Percentiles rank a stretch among this genome's conserved stretches.
These are phyloP conservation scores for Saccharomyces hybrid DNA, from an alignment of 1,139 yeast genomes.

Conservation along the genomic window DNA sequence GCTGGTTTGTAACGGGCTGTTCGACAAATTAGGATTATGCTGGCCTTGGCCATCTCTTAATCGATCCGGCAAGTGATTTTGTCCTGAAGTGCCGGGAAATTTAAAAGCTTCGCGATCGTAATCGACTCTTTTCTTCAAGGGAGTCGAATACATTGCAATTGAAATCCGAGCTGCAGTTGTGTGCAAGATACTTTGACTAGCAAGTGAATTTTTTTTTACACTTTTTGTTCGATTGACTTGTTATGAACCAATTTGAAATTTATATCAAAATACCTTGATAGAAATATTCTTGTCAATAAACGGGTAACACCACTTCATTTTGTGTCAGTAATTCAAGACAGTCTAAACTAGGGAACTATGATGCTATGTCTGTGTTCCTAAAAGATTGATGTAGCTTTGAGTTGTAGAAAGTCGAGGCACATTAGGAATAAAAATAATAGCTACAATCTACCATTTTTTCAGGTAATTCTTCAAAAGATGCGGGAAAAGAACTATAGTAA, in stretches of 20 bases:
- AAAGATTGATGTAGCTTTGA: too few relatives aligned
- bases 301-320: too few relatives aligned
- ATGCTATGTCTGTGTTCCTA: too few relatives aligned
- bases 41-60: background rate
- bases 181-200: too few relatives aligned
- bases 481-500: background rate
- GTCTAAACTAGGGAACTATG: too few relatives aligned
- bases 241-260: background rate
- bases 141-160: slow-evolving; percentile 4
- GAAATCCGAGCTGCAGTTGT: background rate
- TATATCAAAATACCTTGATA: too few relatives aligned
- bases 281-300: too few relatives aligned
- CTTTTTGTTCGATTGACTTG: background rate
- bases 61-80: background rate
- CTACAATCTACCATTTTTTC: too few relatives aligned
- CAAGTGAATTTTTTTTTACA: background rate
- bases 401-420: background rate
- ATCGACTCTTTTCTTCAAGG: slow-evolving; percentile 3
- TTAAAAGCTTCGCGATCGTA: background rate
- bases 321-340: too few relatives aligned
- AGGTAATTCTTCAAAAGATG: background rate
- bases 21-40: background rate
- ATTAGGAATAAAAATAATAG: too few relatives aligned
- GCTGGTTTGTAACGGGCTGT: background rate
- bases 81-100: slow-evolving; percentile 3